Base-by-base conservation (phyloP, 108 stramenopile genomes). In the Epipyxis sp. region DNA sequence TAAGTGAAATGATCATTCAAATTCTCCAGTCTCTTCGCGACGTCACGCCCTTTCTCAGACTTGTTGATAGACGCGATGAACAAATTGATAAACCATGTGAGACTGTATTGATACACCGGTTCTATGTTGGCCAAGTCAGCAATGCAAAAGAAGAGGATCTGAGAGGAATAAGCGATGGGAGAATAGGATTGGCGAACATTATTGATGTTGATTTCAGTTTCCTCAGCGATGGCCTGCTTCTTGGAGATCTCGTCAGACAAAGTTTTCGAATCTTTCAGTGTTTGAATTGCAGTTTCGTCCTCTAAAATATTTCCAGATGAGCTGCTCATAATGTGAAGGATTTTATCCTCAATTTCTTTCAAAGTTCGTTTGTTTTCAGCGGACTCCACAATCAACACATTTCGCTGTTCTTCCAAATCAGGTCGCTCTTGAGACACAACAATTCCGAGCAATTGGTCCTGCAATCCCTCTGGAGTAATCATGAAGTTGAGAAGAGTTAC, bases 71-170 rank as follows among this genome's bases (percentile, higher is more conserved):
- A 83, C 1, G 62, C 76, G 20, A 74, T 69, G 67, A 84, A 89
- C 16, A 89, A 84, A 44, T 86, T 78, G 42, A 85, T 83, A 74
- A 89, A 89, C 88, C 88, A 89, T 10, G 58, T 74, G 3, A 89
- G 46, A 40, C 83, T 84, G 77, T 89, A 89, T 59, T 88, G 87
- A 44, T 85, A 85, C 40, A 85, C 85, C 1, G 85, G 85, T 76
- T 85, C 85, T 29, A 85, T 84, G 59, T 84, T 84, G 77, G 85
- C 85, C 39, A 85, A 77, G 46, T 84, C 83, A 2, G 83, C 77
- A 6, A 85, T 84, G 68, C 85, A 85, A 77, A 85, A 85, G 78
- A 85, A 85, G 1, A 85, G 61, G 32, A 83, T 84, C 44, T 85
- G 85, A 34, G 79, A 83, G 35, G 80, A 77, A 80, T 84, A 84